A percentile compares a stretch with the other conserved stretches of the same genome.
phyloP scores from a whole-genome alignment of 805 yeast genomes.

The Danielozyma ontarioensis region DNA sequence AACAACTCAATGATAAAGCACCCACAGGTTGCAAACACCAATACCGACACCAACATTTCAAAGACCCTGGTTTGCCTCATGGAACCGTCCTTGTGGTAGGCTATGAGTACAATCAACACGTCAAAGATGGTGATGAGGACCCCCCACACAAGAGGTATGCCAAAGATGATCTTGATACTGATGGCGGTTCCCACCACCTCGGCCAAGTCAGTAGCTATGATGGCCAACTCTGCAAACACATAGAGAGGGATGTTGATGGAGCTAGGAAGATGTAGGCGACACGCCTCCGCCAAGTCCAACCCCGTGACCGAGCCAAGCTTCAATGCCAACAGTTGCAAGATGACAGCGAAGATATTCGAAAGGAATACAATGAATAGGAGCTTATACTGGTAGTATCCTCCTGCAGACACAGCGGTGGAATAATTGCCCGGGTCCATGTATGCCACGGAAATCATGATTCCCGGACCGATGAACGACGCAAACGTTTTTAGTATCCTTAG shows the following conservation, averaged over 20 bases:
- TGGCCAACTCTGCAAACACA: constrained; percentile 75
- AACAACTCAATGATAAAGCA: constrained; percentile 72
- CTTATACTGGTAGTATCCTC: constrained; percentile 72
- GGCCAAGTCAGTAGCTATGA: constrained; percentile 88
- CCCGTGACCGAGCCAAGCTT: constrained; percentile 90
- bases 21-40: constrained; percentile 68
- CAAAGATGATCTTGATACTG: constrained; percentile 69
- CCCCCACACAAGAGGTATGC: constrained; percentile 69
- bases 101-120: constrained; percentile 71
- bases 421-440: constrained; percentile 95
- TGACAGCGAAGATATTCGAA: constrained; percentile 80
- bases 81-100: constrained; percentile 71
- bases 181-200: constrained; percentile 95
- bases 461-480: constrained; percentile 76
- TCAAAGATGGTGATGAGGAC: constrained; percentile 77
- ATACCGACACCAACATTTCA: constrained; percentile 65
- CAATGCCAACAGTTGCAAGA: constrained; percentile 77
- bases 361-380: constrained; percentile 67
- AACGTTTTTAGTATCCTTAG: constrained; percentile 48
- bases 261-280: constrained; percentile 63
- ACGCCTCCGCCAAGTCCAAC: constrained; percentile 78
- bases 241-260: constrained; percentile 64
- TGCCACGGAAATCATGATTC: constrained; percentile 82
- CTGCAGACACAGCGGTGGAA: constrained; percentile 84
- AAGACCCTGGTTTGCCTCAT: constrained; percentile 71